Percentiles rank a stretch among this genome's conserved stretches.
Conservation (phyloP, 768 basidiomycete genomes). For the Chalciporus pseudorubinellus region DNA sequence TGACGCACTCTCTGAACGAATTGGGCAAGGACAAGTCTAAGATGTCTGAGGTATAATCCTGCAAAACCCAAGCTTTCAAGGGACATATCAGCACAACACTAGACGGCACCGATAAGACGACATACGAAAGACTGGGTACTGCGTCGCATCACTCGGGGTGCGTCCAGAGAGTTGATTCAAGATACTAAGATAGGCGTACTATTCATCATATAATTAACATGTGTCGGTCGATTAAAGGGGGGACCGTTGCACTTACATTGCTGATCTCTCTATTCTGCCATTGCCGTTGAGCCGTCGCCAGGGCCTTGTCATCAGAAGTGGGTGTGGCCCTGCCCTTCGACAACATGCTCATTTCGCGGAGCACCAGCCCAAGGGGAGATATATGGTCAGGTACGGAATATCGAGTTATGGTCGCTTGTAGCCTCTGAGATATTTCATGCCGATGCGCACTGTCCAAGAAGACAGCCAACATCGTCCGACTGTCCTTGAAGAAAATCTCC, state of each 20-base stretch:
- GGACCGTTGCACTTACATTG: slow-evolving; percentile 54
- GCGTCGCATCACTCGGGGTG: slow-evolving; percentile 92
- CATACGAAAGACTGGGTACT: slow-evolving; percentile 89
- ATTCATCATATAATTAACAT: background rate
- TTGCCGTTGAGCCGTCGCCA: slow-evolving; percentile 68
- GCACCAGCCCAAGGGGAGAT: slow-evolving; percentile 46
- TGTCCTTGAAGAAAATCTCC: slow-evolving; percentile 92
- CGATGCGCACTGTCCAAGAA: slow-evolving; percentile 71
- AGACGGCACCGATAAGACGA: background rate
- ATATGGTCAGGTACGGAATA: slow-evolving; percentile 35
- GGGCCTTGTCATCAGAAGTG: slow-evolving; percentile 37
- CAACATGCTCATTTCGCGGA: slow-evolving; percentile 37
- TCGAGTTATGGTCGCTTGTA: slow-evolving; percentile 47
- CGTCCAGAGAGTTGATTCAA: slow-evolving; percentile 91
- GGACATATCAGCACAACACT: background rate
- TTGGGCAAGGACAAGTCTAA: slow-evolving; percentile 62
- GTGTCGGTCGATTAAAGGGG: background rate
- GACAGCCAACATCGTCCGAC: slow-evolving; percentile 80
- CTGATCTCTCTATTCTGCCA: slow-evolving; percentile 93
- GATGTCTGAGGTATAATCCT: slow-evolving; percentile 73
- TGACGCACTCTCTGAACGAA: slow-evolving; percentile 70
- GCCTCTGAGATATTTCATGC: slow-evolving; percentile 53
- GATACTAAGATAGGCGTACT: slow-evolving; percentile 89
- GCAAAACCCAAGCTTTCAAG: slow-evolving; percentile 79
- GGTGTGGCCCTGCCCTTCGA: slow-evolving; percentile 14